Conservation (phyloP, 2,329 filamentous ascomycete species). For the Aspergillus fischeri region DNA sequence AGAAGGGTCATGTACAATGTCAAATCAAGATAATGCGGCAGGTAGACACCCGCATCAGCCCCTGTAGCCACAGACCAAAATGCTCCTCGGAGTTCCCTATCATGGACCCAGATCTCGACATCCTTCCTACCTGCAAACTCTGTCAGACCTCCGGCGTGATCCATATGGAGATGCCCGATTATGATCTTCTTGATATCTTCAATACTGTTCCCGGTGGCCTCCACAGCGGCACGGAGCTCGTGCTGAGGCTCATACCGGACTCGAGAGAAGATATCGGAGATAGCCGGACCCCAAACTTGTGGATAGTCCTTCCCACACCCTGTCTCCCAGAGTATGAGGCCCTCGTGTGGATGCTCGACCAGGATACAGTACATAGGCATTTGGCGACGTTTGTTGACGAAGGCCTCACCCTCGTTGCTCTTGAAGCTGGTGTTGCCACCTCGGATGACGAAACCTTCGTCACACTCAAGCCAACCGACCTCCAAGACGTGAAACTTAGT, state of each 20-base stretch:
- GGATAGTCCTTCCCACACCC: constrained; percentile 42
- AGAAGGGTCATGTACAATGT: too few species aligned
- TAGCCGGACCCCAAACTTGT: constrained; percentile 35
- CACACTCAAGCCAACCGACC: constrained; percentile 43
- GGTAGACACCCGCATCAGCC: constrained; percentile 39
- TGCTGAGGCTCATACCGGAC: constrained; percentile 29
- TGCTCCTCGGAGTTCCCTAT: constrained; percentile 45
- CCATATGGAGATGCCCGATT: constrained; percentile 46
- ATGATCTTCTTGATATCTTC: constrained; percentile 46
- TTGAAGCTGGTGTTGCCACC: constrained; percentile 38
- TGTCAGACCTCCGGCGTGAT: constrained; percentile 47
- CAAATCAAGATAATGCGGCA: constrained; percentile 8
- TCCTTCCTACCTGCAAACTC: constrained; percentile 39
- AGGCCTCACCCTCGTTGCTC: constrained; percentile 31
- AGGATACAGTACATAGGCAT: constrained; percentile 41
- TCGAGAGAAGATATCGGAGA: constrained; percentile 39
- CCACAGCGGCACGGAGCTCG: constrained; percentile 35
- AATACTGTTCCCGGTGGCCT: constrained; percentile 39
- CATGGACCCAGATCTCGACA: constrained; percentile 46
- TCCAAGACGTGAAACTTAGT: constrained; percentile 48
- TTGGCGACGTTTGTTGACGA: constrained; percentile 39
- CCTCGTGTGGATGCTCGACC: constrained; percentile 44
- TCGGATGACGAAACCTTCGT: constrained; percentile 41
- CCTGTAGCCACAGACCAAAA: constrained; percentile 44
- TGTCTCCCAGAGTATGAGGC: constrained; percentile 45